Evolutionary conservation across 306 rosid genomes (phyloP).

Genomic region (Citrullus amarus): DNA sequence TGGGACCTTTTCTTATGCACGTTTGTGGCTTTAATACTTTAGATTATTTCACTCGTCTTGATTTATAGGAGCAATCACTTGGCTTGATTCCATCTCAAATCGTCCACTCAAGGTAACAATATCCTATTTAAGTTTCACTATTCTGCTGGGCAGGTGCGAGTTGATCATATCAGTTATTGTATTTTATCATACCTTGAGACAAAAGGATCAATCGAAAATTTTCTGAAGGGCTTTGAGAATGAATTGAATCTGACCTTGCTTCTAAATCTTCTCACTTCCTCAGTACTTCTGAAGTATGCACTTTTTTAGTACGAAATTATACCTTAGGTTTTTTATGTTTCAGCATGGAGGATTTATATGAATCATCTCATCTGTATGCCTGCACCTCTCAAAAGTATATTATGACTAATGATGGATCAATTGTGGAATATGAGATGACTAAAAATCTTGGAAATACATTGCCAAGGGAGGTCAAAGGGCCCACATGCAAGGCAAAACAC

Average conservation of each 20-base stretch:
- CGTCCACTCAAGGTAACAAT: constrained; percentile 69
- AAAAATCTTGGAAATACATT: background rate
- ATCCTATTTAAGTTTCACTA: background rate
- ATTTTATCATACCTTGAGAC: background rate
- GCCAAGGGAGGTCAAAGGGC: background rate
- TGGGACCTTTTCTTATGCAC: constrained; percentile 4
- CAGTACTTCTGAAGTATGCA: background rate
- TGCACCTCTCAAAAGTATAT: background rate
- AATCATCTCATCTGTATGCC: background rate
- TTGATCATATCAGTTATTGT: background rate
- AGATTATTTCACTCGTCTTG: constrained; percentile 10
- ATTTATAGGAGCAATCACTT: constrained; percentile 57
- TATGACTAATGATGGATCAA: background rate
- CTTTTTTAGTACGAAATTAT: background rate
- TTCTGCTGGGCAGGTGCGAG: background rate
- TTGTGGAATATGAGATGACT: background rate
- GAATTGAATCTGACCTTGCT: background rate
- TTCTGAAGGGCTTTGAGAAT: background rate
- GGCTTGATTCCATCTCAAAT: constrained; percentile 93
- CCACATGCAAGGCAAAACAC: no score
- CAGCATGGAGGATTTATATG: background rate
- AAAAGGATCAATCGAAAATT: background rate
- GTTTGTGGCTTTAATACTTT: constrained; percentile 15
- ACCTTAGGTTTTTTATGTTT: background rate
- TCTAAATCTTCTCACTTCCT: background rate